A percentile compares a stretch with the other conserved stretches of the same genome.
Evolutionary conservation across 2,329 filamentous ascomycete genomes (phyloP).

Genomic region (Elsinoe fawcettii): DNA sequence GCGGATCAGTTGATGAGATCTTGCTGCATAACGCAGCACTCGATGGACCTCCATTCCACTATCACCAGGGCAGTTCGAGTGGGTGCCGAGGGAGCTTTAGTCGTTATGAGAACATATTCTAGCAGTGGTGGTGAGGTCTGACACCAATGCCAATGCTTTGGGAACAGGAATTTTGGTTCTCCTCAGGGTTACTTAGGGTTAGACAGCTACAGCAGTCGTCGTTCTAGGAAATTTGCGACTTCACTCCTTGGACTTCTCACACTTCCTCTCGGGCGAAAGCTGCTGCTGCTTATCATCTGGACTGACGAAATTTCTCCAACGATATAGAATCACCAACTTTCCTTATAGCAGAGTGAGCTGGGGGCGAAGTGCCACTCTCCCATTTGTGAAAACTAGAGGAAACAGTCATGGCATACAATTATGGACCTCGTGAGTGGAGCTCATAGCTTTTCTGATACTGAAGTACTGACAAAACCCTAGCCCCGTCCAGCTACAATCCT

Average conservation of each 20-base stretch:
- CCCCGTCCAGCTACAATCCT: conserved; percentile 44
- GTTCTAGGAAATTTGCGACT: neutral
- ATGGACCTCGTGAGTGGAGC: conserved; percentile 20
- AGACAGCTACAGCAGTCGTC: neutral
- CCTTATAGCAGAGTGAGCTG: neutral
- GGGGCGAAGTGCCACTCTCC: too few species aligned
- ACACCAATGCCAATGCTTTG: neutral
- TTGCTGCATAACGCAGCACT: neutral
- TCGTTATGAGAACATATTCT: neutral
- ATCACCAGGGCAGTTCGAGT: neutral
- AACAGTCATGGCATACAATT: conserved; percentile 29
- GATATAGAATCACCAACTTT: too few species aligned
- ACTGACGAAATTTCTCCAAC: neutral
- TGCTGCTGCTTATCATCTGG: neutral
- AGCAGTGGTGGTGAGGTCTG: too few species aligned
- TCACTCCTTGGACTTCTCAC: neutral
- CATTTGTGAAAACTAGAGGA: too few species aligned
- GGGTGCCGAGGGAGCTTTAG: neutral
- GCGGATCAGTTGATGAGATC: neutral
- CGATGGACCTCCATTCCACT: neutral
- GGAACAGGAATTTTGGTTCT: neutral
- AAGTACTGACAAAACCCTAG: too few species aligned
- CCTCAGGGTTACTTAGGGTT: conserved; percentile 17
- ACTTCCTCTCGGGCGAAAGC: neutral
- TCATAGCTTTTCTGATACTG: too few species aligned